These are phyloP conservation scores for Candida germanica DNA, from an alignment of 805 yeast species.

Conservation along the genomic window DNA sequence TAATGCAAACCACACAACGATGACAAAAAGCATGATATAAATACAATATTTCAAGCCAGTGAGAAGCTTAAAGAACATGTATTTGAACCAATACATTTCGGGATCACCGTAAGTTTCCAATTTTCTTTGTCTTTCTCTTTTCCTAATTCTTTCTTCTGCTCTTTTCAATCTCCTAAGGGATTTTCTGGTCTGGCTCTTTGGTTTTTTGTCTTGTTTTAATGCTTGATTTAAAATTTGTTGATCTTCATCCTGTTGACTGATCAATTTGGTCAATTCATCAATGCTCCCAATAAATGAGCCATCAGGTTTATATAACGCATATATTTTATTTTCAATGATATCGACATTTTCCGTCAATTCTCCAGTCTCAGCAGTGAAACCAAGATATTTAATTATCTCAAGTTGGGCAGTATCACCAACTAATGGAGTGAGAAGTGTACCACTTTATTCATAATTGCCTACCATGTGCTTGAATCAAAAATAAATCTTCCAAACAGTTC, in stretches of 20 bases:
- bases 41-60: slow-evolving; percentile 20
- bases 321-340: slow-evolving; percentile 51
- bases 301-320: slow-evolving; percentile 48
- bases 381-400: slow-evolving; percentile 57
- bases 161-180: slow-evolving; percentile 30
- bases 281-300: slow-evolving; percentile 44
- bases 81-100: slow-evolving; percentile 28
- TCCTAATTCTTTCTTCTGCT: slow-evolving; percentile 40
- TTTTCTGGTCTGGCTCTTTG: slow-evolving; percentile 24
- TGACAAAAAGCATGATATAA: slow-evolving; percentile 21
- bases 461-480: too few relatives aligned
- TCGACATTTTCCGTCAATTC: slow-evolving; percentile 71
- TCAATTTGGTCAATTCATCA: slow-evolving; percentile 39
- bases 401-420: too few relatives aligned
- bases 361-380: slow-evolving; percentile 83
- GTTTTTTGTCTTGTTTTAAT: slow-evolving; percentile 8
- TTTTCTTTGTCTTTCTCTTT: slow-evolving; percentile 30
- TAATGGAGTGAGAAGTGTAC: too few relatives aligned
- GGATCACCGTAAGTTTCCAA: slow-evolving; percentile 38
- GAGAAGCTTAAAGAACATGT: slow-evolving; percentile 23
- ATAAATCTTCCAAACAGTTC: too few relatives aligned
- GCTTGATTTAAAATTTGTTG: slow-evolving; percentile 13
- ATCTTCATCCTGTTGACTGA: slow-evolving; percentile 28
- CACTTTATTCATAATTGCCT: too few relatives aligned
- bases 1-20: slow-evolving; percentile 36